These are phyloP conservation scores for Mycosarcoma mackinlayi DNA, from an alignment of 1,284 basidiomycete species.

Conservation along the genomic window DNA sequence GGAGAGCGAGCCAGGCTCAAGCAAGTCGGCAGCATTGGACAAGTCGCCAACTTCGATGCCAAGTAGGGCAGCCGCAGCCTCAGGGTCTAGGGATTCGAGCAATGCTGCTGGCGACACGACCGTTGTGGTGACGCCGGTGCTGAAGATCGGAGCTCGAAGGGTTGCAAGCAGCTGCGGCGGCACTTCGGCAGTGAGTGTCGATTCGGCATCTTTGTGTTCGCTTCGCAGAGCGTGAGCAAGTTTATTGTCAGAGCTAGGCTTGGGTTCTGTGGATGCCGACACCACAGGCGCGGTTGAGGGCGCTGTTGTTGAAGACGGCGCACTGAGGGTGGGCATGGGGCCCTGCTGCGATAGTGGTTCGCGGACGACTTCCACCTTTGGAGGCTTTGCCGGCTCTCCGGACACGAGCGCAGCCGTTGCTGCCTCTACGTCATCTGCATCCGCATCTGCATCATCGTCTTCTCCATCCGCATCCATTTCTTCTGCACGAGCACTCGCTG, in stretches of 20 bases:
- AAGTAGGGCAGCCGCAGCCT: constrained; percentile 54
- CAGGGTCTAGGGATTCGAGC: constrained; percentile 54
- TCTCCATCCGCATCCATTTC: constrained; percentile 53
- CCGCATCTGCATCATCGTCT: constrained; percentile 49
- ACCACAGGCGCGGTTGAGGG: constrained; percentile 1
- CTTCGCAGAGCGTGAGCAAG: constrained; percentile 24
- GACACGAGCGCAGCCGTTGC: constrained; percentile 38
- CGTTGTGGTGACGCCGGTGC: constrained; percentile 55
- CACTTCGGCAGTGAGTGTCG: constrained; percentile 57
- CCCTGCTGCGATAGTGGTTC: constrained; percentile 32
- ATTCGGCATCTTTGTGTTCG: constrained; percentile 41
- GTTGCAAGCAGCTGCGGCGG: constrained; percentile 59
- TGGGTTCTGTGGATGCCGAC: background rate
- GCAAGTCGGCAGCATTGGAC: constrained; percentile 35
- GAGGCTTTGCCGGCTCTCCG: constrained; percentile 45
- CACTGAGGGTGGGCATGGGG: constrained; percentile 47
- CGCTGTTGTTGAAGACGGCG: background rate
- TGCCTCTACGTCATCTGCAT: constrained; percentile 53
- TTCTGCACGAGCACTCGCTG: constrained; percentile 43
- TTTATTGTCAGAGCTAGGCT: constrained; percentile 6
- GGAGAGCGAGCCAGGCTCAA: constrained; percentile 51
- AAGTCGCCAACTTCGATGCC: constrained; percentile 50
- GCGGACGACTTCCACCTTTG: constrained; percentile 44
- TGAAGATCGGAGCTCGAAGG: constrained; percentile 64
- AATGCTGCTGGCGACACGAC: constrained; percentile 58